Conservation (phyloP, 2,329 filamentous ascomycete genomes). For the Aspergillus sp. region DNA sequence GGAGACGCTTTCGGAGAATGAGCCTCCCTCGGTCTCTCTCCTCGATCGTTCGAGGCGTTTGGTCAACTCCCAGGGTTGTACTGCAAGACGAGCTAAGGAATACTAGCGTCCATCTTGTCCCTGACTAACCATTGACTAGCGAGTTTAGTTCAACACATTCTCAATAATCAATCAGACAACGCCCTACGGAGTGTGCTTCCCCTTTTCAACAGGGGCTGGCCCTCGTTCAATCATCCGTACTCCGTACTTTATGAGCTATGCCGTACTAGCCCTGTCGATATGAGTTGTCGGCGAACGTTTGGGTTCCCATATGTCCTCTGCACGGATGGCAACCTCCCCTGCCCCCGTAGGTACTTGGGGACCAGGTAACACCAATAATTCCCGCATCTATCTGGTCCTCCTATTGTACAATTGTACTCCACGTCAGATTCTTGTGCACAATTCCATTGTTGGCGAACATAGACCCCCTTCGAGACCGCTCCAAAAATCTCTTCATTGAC, state of each 20-base stretch:
- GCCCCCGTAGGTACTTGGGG: no score
- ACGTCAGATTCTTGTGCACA: no score
- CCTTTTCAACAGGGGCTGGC: not conserved
- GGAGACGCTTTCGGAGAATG: no score
- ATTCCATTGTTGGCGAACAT: no score
- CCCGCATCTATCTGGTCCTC: not conserved
- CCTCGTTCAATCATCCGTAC: not conserved
- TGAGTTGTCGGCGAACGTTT: no score
- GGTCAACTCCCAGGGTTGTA: not conserved
- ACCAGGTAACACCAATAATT: no score
- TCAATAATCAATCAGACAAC: constrained; percentile 14
- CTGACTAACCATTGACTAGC: not conserved
- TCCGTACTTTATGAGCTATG: not conserved
- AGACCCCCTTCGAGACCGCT: no score
- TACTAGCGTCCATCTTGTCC: not conserved
- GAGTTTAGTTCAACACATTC: not conserved
- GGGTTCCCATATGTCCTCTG: no score
- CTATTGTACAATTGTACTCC: not conserved
- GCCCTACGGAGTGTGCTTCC: not conserved
- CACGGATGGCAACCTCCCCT: no score
- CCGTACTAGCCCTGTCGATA: no score
- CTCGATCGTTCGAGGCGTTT: not conserved
- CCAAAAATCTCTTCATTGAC: no score
- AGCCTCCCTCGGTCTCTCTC: not conserved
- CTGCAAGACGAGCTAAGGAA: not conserved